A percentile compares a stretch with the other conserved stretches of the same genome.
These are phyloP conservation scores for Jaapia argillacea DNA, from an alignment of 768 basidiomycete genomes.

Conservation along the genomic window DNA sequence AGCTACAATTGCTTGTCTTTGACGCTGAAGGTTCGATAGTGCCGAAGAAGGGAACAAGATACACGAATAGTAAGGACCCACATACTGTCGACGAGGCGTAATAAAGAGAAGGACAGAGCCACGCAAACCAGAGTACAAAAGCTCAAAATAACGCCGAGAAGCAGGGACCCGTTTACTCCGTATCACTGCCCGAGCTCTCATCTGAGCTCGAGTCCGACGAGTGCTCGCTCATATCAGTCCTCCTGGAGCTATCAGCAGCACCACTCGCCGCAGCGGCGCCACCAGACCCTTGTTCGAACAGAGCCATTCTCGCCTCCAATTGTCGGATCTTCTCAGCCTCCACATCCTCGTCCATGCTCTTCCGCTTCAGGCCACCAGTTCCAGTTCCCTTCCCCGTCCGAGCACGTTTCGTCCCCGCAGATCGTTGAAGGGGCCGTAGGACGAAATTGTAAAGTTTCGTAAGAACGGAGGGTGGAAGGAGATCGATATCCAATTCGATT, in stretches of 20 bases:
- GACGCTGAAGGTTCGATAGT: no score
- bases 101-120: no score
- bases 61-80: no score
- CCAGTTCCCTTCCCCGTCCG: conserved; percentile 73
- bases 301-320: conserved; percentile 79
- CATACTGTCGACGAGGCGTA: no score
- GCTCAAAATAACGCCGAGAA: no score
- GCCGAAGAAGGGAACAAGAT: no score
- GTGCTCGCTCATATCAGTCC: conserved; percentile 54
- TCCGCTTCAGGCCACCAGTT: conserved; percentile 85
- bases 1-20: no score
- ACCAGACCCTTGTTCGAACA: conserved; percentile 71
- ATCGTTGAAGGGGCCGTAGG: conserved; percentile 61
- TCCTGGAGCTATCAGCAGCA: conserved; percentile 23
- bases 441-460: conserved; percentile 96
- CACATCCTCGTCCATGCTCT: conserved; percentile 95
- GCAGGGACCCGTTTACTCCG: no score
- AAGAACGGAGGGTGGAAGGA: conserved; percentile 76
- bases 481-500: conserved; percentile 97
- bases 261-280: conserved; percentile 26
- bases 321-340: conserved; percentile 92
- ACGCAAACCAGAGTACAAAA: no score
- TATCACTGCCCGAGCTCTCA: conserved; percentile 78
- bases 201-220: conserved; percentile 76
- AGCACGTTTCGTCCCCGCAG: conserved; percentile 39